Evolutionary conservation across 768 basidiomycete genomes (phyloP), one percentile per base, ranked within the genome.

Genomic region (Leucocoprinus leucothites): DNA sequence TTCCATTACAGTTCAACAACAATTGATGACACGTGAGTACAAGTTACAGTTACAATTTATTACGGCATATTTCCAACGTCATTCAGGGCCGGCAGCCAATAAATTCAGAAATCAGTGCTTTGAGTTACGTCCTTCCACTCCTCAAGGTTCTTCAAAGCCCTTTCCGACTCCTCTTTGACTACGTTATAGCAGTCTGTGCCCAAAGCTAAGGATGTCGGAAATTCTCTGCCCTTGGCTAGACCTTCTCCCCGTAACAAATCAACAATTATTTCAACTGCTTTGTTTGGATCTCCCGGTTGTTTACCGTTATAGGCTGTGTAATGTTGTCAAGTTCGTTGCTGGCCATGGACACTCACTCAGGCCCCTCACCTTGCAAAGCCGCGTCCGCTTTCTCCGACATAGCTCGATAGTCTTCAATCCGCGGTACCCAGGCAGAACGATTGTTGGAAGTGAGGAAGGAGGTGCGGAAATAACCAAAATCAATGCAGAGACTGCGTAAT

Each of bases 381-480:
- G 56, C 60, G 8, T 74, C 66, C 1, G 60, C 60, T 26, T 48
- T 48, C 3, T 67, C 61, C 0, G 65, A 58, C 40, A 68, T 58
- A 6, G 60, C 52, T 26, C 63, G 51, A 48, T 75, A 74, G 51
- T 74, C 74, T 0, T 63, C 9, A 42, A 75, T 74, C 3, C 69
- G 64, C 3, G 66, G 58, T 7, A 65, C 61, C 28, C 69, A 60
- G 1, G 69, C 66, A 2, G 61, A 58, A 9, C 69, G 67, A 28
- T 71, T 65, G 25, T 62, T 61, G 3, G 63, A 48, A 3, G 51
- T 58, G 1, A 74, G 61, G 59, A 76, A 67, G 1, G 64, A 57
- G 0, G 74, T 75, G 13, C 74, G 64, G 63, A 74, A 74, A 61
- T 72, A 75, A 2, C 74, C 74, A 41, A 72, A 67, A 35, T 76